Percentiles rank a stretch among this genome's conserved stretches.
Conservation (phyloP, 352 stramenopile species). For the Lagenidium sp. region DNA sequence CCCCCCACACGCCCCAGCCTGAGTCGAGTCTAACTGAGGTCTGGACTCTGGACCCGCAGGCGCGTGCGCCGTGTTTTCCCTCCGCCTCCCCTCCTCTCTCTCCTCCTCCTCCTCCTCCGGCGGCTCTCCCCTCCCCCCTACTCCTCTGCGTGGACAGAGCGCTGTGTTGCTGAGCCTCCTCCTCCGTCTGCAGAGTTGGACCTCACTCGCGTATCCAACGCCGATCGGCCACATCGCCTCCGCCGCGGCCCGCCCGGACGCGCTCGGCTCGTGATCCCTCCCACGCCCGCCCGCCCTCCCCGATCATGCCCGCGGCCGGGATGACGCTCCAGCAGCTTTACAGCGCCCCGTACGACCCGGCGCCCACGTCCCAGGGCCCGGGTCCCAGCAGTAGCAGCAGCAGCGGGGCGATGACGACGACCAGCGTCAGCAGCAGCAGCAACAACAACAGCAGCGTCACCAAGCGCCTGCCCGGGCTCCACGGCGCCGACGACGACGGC, state of each 20-base stretch:
- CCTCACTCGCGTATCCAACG: not conserved
- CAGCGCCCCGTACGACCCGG: constrained; percentile 24
- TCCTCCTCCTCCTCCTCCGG: not conserved
- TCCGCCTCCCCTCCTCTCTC: not conserved
- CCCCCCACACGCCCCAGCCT: too few species aligned
- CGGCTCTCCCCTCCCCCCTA: not conserved
- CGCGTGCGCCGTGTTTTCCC: not conserved
- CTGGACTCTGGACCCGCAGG: not conserved
- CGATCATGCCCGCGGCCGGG: constrained; percentile 17
- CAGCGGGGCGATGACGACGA: too few species aligned
- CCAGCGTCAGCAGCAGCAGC: too few species aligned
- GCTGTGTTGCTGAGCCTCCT: too few species aligned
- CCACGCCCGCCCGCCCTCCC: not conserved
- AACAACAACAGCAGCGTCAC: too few species aligned
- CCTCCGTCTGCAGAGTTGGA: too few species aligned
- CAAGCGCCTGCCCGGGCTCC: too few species aligned
- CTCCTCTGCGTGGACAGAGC: not conserved
- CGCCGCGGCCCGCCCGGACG: not conserved
- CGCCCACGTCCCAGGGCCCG: not conserved
- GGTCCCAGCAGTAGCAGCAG: constrained; percentile 3
- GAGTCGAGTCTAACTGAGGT: too few species aligned
- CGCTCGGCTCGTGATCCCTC: not conserved
- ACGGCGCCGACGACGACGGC: too few species aligned
- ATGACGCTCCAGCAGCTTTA: constrained; percentile 78
- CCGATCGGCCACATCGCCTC: too few species aligned